Base-by-base conservation (phyloP, 192 early-diverging fungal species). In the Podila horticola region DNA sequence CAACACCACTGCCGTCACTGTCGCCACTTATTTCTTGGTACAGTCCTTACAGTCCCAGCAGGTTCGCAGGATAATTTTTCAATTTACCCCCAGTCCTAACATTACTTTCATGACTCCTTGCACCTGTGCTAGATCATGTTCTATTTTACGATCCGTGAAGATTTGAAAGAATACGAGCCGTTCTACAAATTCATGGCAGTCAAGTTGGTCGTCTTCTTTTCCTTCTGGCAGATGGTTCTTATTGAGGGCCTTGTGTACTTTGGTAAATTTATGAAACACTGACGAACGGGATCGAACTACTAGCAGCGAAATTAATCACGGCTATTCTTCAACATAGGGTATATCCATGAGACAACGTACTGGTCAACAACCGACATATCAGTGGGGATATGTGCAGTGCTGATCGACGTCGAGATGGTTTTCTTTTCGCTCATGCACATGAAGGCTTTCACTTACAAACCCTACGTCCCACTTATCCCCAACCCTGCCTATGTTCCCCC, bases 21-120 rank as follows among this genome's bases (percentile, higher is more conserved):
- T 90, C 10, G 90, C 90, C 19, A 91, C 92, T 76, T 93, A 93
- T 58, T 90, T 86, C 33, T 82, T 94, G 72, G 83, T 94, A 71
- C 6, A 75, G 67, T 69, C 34, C 31, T 31, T 34, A 34, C 58
- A n/a, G 12, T 50, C 20, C 49, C 20, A 50, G 7, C n/a, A 1
- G 19, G 52, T 55, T 67, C 67, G 41, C 22, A 45, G 41, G 41
- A 45, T 45, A 45, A 4, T 3, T 3, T 12, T 15, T 15, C 12
- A 17, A 8, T 0, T 0, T 17, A 6, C 10, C 10, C 41, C 0
- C 33, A 2, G 2, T 9, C 5, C 30, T 31, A 12, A 62, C 20
- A 4, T 26, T 7, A 26, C 45, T 33, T 61, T 38, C 24, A 30
- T 66, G 10, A 28, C 12, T 50, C 1, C 38, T 24, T 33, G 17